Evolutionary conservation across 2,329 filamentous ascomycete species (phyloP).

Genomic region (Chrysoporthe puriensis): DNA sequence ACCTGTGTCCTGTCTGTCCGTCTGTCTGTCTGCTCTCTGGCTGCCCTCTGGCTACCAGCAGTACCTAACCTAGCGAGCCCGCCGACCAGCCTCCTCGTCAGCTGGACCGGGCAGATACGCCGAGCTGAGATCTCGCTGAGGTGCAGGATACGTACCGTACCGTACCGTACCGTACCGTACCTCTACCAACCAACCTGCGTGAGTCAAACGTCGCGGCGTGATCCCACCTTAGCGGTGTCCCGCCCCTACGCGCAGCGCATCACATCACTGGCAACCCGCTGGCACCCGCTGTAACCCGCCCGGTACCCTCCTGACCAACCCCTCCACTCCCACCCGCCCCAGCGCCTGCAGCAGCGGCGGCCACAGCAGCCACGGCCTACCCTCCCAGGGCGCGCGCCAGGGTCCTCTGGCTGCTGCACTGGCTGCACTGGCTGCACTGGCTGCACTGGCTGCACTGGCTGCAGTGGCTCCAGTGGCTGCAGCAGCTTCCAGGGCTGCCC

Average conservation of each 20-base stretch:
- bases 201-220: too few species aligned
- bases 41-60: background rate
- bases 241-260: background rate
- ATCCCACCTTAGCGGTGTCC: background rate
- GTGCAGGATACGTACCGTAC: too few species aligned
- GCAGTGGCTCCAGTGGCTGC: background rate
- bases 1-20: background rate
- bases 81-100: too few species aligned
- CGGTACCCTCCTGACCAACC: constrained; percentile 10
- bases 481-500: background rate
- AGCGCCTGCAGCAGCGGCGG: background rate
- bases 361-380: too few species aligned
- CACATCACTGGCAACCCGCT: background rate
- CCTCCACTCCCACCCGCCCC: background rate
- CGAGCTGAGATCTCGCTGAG: too few species aligned
- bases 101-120: too few species aligned
- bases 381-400: too few species aligned
- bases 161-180: background rate
- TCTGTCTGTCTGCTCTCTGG: background rate
- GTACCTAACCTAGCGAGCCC: too few species aligned
- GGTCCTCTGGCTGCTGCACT: background rate
- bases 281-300: background rate
- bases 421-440: background rate
- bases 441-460: background rate
- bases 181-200: background rate